Evolutionary conservation across 2,329 filamentous ascomycete species (phyloP), one percentile per base, ranked within the genome.

Genomic region (Clarireedia hainanense): DNA sequence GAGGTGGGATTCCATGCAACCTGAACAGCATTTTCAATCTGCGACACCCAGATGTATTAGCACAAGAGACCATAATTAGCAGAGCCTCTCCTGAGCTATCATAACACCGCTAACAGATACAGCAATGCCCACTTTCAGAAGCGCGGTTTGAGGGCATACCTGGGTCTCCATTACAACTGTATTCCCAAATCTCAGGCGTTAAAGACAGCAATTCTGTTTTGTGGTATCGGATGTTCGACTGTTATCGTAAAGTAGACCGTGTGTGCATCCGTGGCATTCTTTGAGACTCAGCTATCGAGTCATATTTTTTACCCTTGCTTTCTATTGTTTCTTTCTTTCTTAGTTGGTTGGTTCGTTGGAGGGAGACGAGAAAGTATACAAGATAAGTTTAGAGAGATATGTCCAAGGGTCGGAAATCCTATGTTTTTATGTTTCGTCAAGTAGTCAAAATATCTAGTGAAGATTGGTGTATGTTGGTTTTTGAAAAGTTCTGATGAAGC

Each of bases 11-110:
- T 86, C 76, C 85, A 94, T 73, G 90, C 89, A 75, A 97, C 95
- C 73, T 94, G 84, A 75, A 97, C 94, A 73, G 94, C 94, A 76
- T 89, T 92, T 75, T 94, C 88, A 72, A 96, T 85, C 89, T 96
- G 81, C 39, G 30, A 57, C 15, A 50, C 10, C 27, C 37, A 66
- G 64, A 58, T 26, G 51, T 10, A 37, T 40, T 24, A 57, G 57
- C 48, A 39, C 24, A 46, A 26, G 12, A 40, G 1, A 50, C 50
- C 24, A 10, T 6, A 36, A 17, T 20, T 34, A 7, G 36, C 43
- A 30, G 9, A 42, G 34, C 26, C n/a, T 24, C 17, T 46, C 36
- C 17, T 20, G 26, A 37, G 24, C 37, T 6, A 43, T 26, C 14
- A 26, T 12, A 26, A 20, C 7, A 24, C 14, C 47, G 24, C 36